Base-by-base conservation (phyloP, 352 stramenopile genomes). In the Phytophthora hibernalis region DNA sequence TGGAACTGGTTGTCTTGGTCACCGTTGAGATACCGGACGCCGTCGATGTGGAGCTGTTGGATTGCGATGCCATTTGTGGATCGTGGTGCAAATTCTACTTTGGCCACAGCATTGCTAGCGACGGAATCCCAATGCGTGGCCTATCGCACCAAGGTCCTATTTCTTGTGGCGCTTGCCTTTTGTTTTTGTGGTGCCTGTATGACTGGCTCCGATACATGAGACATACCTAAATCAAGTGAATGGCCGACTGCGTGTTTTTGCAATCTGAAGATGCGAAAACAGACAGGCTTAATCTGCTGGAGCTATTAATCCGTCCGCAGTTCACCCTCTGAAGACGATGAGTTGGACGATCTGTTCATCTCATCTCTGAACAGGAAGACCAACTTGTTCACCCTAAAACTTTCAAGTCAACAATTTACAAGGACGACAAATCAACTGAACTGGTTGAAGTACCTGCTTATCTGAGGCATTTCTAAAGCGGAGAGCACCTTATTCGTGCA, bases 1-100 rank as follows among this genome's bases (percentile, higher is more conserved):
- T 71, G 58, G 63, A 70, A 53, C 47, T 77, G 15, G 43, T 54
- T 5, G 58, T 54, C 50, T 68, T 77, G 37, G 20, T 60, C 45
- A 59, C 44, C 5, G 18, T 54, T 31, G 31, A 31, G 21, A n/a
- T 33, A 9, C 6, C 42, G 2, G 35, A 44, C 20, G 58, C 45
- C 9, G 8, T 20, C 8, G 37, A 40, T 18, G 15, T 18, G 4
- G 38, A 65, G n/a, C 20, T 55, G 38, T 26, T 38, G 16, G 55
- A 51, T 43, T 56, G 51, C 15, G 55, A 66, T 3, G 20, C 6
- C 65, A 68, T 72, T 13, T 72, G 38, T 3, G 20, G 56, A 7
- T 54, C 9, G 28, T 12, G 43, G 6, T 50, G 65, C 51, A 35
- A 58, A 67, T 45, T 71, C 42, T 54, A 38, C 44, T 71, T 42